Evolutionary conservation across 306 rosid species (phyloP).

Genomic region (Glycine tomentella): DNA sequence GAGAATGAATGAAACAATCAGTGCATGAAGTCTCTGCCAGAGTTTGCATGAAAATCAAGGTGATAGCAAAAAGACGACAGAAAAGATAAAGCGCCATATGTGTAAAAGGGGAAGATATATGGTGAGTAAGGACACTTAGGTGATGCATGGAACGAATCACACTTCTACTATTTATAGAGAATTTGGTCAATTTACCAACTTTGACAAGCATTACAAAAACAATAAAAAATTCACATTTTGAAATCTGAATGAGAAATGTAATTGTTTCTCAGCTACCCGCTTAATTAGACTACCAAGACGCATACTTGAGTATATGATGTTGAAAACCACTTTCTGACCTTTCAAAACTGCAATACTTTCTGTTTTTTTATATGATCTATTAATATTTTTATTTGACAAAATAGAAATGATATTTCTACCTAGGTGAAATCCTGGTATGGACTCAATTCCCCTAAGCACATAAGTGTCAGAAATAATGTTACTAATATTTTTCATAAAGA

Average conservation of each 20-base stretch:
- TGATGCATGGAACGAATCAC: slow-evolving; percentile 41
- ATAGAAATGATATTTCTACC: background rate
- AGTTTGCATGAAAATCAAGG: slow-evolving; percentile 59
- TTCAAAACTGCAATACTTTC: background rate
- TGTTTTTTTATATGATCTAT: background rate
- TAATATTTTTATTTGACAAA: slow-evolving; percentile 5
- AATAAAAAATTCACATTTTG: background rate
- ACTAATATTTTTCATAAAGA: too few species aligned
- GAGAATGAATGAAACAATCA: slow-evolving; percentile 58
- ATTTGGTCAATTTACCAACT: slow-evolving; percentile 45
- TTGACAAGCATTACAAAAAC: slow-evolving; percentile 40
- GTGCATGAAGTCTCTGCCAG: slow-evolving; percentile 49
- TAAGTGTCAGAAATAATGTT: background rate
- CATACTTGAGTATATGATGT: background rate
- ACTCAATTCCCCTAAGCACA: background rate
- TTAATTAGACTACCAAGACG: slow-evolving; percentile 21
- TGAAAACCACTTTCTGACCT: slow-evolving; percentile 16
- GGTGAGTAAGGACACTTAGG: slow-evolving; percentile 5
- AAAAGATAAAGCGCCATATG: slow-evolving; percentile 58
- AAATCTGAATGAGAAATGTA: slow-evolving; percentile 23
- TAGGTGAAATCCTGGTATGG: slow-evolving; percentile 5
- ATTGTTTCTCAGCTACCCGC: slow-evolving; percentile 37
- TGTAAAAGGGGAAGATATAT: background rate
- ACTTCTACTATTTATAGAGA: slow-evolving; percentile 58
- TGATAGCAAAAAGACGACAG: slow-evolving; percentile 43